Base-by-base conservation (phyloP, 2,329 filamentous ascomycete species). In the Ceratocystis diversiconidia region DNA sequence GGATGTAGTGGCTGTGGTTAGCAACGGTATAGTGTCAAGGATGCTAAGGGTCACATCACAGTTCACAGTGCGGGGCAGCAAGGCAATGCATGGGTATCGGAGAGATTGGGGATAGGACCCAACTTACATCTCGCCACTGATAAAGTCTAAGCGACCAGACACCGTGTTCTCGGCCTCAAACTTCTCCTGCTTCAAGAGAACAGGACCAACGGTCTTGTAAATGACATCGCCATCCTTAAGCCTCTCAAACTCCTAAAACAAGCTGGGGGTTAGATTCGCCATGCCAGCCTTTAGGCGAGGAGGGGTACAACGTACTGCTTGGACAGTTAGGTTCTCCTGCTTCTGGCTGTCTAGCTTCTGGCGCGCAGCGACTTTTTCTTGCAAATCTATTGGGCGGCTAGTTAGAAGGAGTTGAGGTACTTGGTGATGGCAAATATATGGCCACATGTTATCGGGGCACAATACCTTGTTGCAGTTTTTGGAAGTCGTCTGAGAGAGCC, bases 341-440 rank as follows among this genome's bases (percentile, higher is more conserved):
- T 89, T 89, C 75, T 99, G 94, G 5, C 91, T 89, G 74, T 96
- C 92, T 5, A 99, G 85, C 76, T 89, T 95, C 77, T 99, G 92
- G 69, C 92, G 85, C 8, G 90, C 88, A 57, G 85, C 81, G 30
- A 97, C 84, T 19, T 84, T 79, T 55, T 80, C 82, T 74, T 91
- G 88, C 65, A 97, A 82, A 71, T 97, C 94, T 96, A 70, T 1
- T 17, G 30, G 19, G 1, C 19, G 36, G 43, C 68, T 17, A 71
- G 68, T 60, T 52, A 28, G n/a, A 36, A 10, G 12, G 44, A 12
- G 10, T 32, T 28, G 28, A 28, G 43, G 15, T 32, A 12, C 25
- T 61, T 19, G 15, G 3, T 7, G 10, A 12, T 12, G 32, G 32
- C 32, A 36, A 36, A 36, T 3, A 36, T 12, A 36, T 36, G 3